A percentile compares a stretch with the other conserved stretches of the same genome.
Conservation (phyloP, 805 yeast genomes). For the Isabelozyma pseudorhagii region DNA sequence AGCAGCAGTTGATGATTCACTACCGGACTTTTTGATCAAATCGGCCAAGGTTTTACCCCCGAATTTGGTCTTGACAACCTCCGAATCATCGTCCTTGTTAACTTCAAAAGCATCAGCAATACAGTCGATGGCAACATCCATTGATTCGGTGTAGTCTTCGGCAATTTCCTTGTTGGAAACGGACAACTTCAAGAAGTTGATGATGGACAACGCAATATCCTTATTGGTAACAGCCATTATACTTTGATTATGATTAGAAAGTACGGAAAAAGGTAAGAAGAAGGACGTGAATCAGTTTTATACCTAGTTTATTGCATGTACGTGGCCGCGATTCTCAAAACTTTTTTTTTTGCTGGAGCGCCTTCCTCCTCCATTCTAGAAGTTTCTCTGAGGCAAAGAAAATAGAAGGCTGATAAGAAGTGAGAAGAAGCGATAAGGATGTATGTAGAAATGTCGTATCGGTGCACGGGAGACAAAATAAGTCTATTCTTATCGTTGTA, state of each 20-base stretch:
- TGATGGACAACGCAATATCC: slow-evolving; percentile 70
- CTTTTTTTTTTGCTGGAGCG: background rate
- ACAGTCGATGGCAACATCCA: slow-evolving; percentile 93
- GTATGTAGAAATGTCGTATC: background rate
- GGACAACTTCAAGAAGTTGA: slow-evolving; percentile 62
- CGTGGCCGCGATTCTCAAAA: background rate
- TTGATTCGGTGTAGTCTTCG: slow-evolving; percentile 80
- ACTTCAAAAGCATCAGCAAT: slow-evolving; percentile 82
- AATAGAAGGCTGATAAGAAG: background rate
- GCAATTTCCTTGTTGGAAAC: slow-evolving; percentile 61
- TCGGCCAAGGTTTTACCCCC: slow-evolving; percentile 48
- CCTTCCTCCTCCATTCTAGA: background rate
- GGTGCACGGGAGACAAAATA: no score
- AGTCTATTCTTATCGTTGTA: no score
- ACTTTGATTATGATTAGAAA: background rate
- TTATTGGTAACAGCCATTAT: slow-evolving; percentile 50
- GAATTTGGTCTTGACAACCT: slow-evolving; percentile 34
- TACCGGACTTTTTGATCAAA: slow-evolving; percentile 27
- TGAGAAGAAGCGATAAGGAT: background rate
- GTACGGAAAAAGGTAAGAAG: background rate
- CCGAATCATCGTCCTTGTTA: slow-evolving; percentile 45
- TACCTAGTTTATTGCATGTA: background rate
- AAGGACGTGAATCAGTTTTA: background rate
- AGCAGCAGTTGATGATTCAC: slow-evolving; percentile 4
- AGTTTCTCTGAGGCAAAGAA: background rate